Evolutionary conservation across 2,329 filamentous ascomycete species (phyloP), one percentile per base, ranked within the genome.

Genomic region (Leptodontidium sp.): DNA sequence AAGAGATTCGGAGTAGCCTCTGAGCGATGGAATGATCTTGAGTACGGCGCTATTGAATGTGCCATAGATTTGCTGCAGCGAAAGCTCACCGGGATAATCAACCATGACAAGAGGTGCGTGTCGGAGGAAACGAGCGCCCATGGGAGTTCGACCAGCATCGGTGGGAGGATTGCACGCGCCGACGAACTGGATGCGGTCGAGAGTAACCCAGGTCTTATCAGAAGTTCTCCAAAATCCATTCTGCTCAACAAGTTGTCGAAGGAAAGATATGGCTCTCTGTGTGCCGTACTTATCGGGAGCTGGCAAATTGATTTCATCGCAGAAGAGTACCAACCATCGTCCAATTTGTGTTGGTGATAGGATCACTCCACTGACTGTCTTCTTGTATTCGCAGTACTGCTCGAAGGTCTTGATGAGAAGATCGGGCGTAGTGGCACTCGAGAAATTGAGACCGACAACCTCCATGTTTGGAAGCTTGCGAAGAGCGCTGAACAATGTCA

Each of bases 71-170:
- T 99, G 96, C 74, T 91, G 91, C 47, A 99, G 87, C 3, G 97
- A 99, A 53, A 94, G 85, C 82, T 99, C 94, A 76, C 97, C 96
- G 70, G 96, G 96, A 78, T 99, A 99, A 78, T 99, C 96, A 52
- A 99, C 97, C 97, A 99, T 99, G 81, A 99, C 92, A 65, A 99
- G 88, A n/a, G 96, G 96, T 17, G 96, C 94, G 80, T 99, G 97
- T 68, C 97, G 90, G 73, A 99, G 86, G 88, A 99, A 99, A 75
- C 96, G 88, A 61, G 93, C 90, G 53, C 93, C 96, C 84, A 99
- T 90, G 0, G 96, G 92, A 14, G 96, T 98, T 87, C 96, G 94
- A 32, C 96, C 96, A 74, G 94, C 94, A 82, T 99, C 97, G 0
- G 96, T 98, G 0, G 96, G 96, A 75, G 96, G 97, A 81, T 99